Evolutionary conservation across 176 grass and related monocot genomes (phyloP).

Genomic region (Typha latifolia): DNA sequence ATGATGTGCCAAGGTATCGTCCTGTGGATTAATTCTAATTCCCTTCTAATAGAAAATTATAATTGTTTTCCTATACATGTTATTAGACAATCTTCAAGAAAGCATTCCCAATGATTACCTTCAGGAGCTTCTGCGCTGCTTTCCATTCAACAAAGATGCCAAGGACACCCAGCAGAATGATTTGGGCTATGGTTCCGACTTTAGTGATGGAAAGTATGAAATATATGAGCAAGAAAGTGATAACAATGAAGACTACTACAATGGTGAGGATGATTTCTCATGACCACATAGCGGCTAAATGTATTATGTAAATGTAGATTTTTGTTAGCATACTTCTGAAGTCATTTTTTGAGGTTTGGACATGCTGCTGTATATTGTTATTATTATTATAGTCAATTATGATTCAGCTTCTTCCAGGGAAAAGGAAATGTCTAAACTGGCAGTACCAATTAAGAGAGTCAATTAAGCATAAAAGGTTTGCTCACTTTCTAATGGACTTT

Average conservation of each 20-base stretch:
- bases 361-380: too few species aligned
- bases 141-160: constrained; percentile 41
- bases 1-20: neutral
- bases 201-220: constrained; percentile 70
- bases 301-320: too few species aligned
- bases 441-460: too few species aligned
- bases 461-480: too few species aligned
- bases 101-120: constrained; percentile 45
- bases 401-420: too few species aligned
- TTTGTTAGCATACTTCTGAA: too few species aligned
- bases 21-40: neutral
- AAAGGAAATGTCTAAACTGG: too few species aligned
- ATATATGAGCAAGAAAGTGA: constrained; percentile 79
- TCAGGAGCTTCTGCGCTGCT: constrained; percentile 52
- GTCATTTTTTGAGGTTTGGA: too few species aligned
- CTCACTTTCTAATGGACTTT: too few species aligned
- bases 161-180: constrained; percentile 14
- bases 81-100: constrained; percentile 26
- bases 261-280: constrained; percentile 12
- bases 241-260: constrained; percentile 26
- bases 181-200: constrained; percentile 14
- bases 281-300: neutral
- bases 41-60: neutral
- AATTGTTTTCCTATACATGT: constrained; percentile 28
- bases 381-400: too few species aligned